Conservation (phyloP, 1,284 basidiomycete genomes). For the Cutaneotrichosporon sp. region DNA sequence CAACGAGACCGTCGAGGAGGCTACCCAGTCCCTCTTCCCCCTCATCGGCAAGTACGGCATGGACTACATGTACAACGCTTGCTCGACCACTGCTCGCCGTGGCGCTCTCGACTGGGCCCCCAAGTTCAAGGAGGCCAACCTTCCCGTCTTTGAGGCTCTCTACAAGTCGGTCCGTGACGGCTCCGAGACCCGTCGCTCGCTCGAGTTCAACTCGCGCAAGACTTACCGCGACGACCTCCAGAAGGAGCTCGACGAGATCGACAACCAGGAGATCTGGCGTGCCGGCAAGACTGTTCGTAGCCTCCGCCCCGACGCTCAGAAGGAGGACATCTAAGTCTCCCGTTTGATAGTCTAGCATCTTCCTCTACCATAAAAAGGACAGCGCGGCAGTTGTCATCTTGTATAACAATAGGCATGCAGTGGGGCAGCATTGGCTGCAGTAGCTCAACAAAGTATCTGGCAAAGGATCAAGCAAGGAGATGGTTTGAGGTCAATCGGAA, state of each 20-base stretch:
- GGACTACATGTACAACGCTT: conserved; percentile 99
- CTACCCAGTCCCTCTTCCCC: conserved; percentile 96
- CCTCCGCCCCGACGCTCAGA: conserved; percentile 51
- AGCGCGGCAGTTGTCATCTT: conserved; percentile 9
- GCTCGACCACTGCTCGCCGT: conserved; percentile 97
- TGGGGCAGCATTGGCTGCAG: conserved; percentile 7
- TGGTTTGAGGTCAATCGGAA: background rate
- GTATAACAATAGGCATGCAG: conserved; percentile 13
- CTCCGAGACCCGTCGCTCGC: conserved; percentile 92
- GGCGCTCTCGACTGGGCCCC: conserved; percentile 99
- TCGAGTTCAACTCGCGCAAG: conserved; percentile 90
- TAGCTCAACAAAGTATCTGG: background rate
- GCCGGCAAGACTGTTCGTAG: conserved; percentile 66
- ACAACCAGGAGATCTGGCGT: conserved; percentile 88
- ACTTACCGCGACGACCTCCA: conserved; percentile 94
- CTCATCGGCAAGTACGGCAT: conserved; percentile 94
- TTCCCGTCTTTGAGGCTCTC: conserved; percentile 87
- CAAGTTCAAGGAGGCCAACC: conserved; percentile 83
- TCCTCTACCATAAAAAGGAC: background rate
- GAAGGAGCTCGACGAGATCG: conserved; percentile 91
- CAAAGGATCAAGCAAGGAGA: background rate
- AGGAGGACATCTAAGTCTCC: conserved; percentile 45
- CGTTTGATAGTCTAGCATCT: background rate
- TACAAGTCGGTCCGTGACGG: conserved; percentile 94
- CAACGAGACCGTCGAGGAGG: conserved; percentile 99